Conservation (phyloP, 169 alveolate genomes). For the Cryptosporidium muris region DNA sequence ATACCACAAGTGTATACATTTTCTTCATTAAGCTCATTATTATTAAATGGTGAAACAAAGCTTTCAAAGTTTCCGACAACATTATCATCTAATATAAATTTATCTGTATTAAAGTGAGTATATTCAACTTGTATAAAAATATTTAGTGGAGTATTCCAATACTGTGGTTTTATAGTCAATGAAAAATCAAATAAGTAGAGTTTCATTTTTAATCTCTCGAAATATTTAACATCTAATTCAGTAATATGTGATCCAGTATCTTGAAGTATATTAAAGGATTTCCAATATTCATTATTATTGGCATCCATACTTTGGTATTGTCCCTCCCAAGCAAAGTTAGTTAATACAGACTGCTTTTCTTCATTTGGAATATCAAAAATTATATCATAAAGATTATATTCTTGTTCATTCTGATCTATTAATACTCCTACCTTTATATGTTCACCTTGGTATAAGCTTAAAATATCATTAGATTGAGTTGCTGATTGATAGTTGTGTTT, state of each 20-base stretch:
- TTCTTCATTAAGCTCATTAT: slow-evolving; percentile 4
- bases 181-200: slow-evolving; percentile 48
- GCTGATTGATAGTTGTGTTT: neutral
- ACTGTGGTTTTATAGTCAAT: slow-evolving; percentile 59
- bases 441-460: slow-evolving; percentile 38
- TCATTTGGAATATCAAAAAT: slow-evolving; percentile 54
- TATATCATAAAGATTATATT: slow-evolving; percentile 25
- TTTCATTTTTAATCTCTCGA: slow-evolving; percentile 2
- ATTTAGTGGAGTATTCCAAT: slow-evolving; percentile 50
- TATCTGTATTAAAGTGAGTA: slow-evolving; percentile 1
- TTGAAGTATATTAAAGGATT: slow-evolving; percentile 16
- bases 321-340: slow-evolving; percentile 68
- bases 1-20: slow-evolving; percentile 2
- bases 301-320: slow-evolving; percentile 41
- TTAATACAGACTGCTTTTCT: slow-evolving; percentile 63
- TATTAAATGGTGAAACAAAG: neutral
- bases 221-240: neutral
- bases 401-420: slow-evolving; percentile 3
- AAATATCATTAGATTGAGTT: neutral
- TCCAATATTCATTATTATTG: slow-evolving; percentile 4
- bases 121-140: slow-evolving; percentile 27
- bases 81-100: neutral
- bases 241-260: slow-evolving; percentile 60
- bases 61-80: neutral
- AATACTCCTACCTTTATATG: slow-evolving; percentile 23